Base-by-base conservation (phyloP, 768 basidiomycete genomes). In the Hortiboletus campestris region DNA sequence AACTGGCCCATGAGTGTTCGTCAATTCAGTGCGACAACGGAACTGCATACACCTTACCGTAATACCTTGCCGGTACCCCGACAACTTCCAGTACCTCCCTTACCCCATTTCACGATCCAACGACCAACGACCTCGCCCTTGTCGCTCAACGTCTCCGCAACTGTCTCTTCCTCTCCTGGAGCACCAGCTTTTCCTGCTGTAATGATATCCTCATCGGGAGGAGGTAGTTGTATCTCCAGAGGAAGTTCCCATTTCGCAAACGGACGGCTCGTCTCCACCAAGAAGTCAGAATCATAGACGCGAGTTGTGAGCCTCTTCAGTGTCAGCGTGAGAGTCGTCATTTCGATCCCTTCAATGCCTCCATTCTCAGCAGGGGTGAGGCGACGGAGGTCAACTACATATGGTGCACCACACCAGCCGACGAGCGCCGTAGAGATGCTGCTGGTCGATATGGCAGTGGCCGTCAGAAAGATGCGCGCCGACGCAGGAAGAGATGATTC, bases 211-310 rank as follows among this genome's bases (percentile, higher is more conserved):
- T 74, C 66, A 8, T 62, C 57, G 1, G 75, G 14, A 2, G 64
- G 44, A 19, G 82, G 76, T 1, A 86, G 72, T 46, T 77, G 68
- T 31, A 91, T 74, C 22, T 63, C 73, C 41, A 75, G 68, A 22
- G 86, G 84, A 25, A 93, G 80, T 66, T 90, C 86, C 90, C 89
- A 93, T 57, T 83, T 90, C 13, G 91, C 88, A 60, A 92, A 86
- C 2, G 86, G 82, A 34, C 90, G 79, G 53, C 70, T 74, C 0
- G 86, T 84, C 46, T 83, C 83, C 8, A 85, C 78, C 46, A 92
- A 67, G 67, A 92, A 90, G 29, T 78, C 79, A 3, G 85, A 79
- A 59, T 92, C 90, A 63, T 90, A 92, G 17, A 85, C 88, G 54
- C 80, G 82, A 16, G 91, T 92, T 39, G 81, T 76, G 49, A 83